Conservation (phyloP, 345 rosid species). For the Eucalyptus viminalis region DNA sequence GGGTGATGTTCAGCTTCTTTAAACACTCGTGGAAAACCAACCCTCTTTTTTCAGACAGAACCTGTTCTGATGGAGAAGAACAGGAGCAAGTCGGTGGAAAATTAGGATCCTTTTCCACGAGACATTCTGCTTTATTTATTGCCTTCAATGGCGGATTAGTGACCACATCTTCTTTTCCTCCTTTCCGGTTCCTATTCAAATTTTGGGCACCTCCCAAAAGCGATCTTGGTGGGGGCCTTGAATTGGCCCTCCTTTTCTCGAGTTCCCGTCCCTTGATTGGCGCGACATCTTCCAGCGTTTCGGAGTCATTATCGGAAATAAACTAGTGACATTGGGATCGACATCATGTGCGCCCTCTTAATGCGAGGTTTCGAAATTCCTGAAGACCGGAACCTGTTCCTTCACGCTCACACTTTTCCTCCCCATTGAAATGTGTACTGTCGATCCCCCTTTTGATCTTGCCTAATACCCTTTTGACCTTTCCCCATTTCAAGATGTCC, state of each 20-base stretch:
- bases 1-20: background rate
- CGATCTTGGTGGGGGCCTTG: background rate
- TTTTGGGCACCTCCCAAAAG: background rate
- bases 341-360: constrained; percentile 15
- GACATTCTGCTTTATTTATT: background rate
- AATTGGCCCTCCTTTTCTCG: background rate
- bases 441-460: background rate
- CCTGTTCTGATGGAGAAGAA: background rate
- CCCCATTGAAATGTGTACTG: background rate
- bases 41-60: background rate
- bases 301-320: background rate
- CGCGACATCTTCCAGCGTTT: background rate
- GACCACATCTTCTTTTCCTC: background rate
- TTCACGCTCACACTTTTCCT: background rate
- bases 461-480: background rate
- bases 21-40: background rate
- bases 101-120: background rate
- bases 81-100: background rate
- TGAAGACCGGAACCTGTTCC: background rate
- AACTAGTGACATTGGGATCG: constrained; percentile 1
- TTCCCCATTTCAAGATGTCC: background rate
- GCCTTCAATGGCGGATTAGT: background rate
- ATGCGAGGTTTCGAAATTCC: background rate
- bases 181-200: background rate
- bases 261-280: constrained; percentile 10